A percentile compares a stretch with the other conserved stretches of the same genome.
Evolutionary conservation across 306 rosid species (phyloP).

Genomic region (Citrullus mucosospermus): DNA sequence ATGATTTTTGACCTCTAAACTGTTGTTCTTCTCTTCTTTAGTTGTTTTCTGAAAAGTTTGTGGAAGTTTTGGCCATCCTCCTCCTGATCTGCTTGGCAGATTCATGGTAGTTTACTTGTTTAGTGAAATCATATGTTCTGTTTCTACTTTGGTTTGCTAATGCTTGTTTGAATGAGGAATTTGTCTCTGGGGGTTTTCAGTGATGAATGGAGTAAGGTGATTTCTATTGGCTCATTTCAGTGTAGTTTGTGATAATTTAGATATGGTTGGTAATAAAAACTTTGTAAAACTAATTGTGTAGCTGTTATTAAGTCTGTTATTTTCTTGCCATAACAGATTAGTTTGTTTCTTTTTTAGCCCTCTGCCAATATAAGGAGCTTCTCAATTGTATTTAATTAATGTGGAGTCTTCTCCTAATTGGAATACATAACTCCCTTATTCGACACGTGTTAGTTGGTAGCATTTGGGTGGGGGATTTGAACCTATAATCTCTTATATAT

Average conservation of each 20-base stretch:
- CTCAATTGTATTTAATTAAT: no score
- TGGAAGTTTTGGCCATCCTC: not conserved
- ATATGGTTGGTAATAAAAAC: not conserved
- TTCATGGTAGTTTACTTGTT: slow-evolving; percentile 2
- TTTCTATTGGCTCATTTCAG: not conserved
- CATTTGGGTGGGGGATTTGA: no score
- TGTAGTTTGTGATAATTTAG: not conserved
- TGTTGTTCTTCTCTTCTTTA: not conserved
- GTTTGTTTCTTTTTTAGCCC: no score
- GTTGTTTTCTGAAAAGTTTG: not conserved
- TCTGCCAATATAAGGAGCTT: no score
- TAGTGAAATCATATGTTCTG: not conserved
- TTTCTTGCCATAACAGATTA: no score
- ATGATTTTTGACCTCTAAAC: not conserved
- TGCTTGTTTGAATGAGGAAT: not conserved
- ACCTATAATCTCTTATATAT: no score
- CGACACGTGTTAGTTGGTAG: no score
- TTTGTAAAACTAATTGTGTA: no score
- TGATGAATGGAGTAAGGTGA: not conserved
- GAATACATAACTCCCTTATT: no score
- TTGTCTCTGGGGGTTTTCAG: not conserved
- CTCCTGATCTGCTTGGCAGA: not conserved
- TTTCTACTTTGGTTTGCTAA: not conserved
- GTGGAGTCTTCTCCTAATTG: no score
- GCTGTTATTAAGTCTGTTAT: no score